Conservation (phyloP, 78 protist genomes). For the Dictyostelium intermedium region DNA sequence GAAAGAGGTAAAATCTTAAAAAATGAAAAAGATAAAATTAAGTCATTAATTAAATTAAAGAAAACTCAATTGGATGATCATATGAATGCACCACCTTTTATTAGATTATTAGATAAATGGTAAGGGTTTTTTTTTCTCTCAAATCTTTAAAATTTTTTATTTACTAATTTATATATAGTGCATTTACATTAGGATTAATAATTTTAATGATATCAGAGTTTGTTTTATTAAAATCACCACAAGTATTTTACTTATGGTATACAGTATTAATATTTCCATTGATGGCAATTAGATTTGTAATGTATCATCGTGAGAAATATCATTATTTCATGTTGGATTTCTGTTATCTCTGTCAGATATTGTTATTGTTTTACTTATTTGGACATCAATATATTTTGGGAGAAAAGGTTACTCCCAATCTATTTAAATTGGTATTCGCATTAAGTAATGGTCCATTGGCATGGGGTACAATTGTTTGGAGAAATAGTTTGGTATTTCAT, state of each 20-base stretch:
- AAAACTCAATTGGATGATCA: slow-evolving; percentile 61
- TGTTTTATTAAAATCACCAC: slow-evolving; percentile 61
- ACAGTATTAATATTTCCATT: slow-evolving; percentile 69
- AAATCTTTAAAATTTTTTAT: not conserved
- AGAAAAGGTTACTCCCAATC: not conserved
- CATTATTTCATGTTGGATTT: slow-evolving; percentile 88
- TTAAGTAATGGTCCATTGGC: slow-evolving; percentile 84
- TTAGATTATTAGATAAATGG: slow-evolving; percentile 74
- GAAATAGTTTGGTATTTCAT: slow-evolving; percentile 88
- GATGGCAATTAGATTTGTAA: slow-evolving; percentile 63
- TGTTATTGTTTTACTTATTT: slow-evolving; percentile 52
- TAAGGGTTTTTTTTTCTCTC: not conserved
- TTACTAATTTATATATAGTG: not conserved
- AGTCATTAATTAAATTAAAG: slow-evolving; percentile 50
- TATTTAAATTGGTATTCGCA: slow-evolving; percentile 70
- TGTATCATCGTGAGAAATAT: slow-evolving; percentile 78
- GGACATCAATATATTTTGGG: slow-evolving; percentile 60
- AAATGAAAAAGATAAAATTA: slow-evolving; percentile 63
- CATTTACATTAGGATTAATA: slow-evolving; percentile 78
- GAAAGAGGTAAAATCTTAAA: slow-evolving; percentile 41
- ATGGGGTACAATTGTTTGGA: slow-evolving; percentile 84
- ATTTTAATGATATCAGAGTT: slow-evolving; percentile 65
- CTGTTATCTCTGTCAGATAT: slow-evolving; percentile 78
- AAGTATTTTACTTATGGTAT: slow-evolving; percentile 66
- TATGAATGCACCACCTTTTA: slow-evolving; percentile 81